A percentile compares a stretch with the other conserved stretches of the same genome.
Evolutionary conservation across 805 yeast species (phyloP).

Genomic region (Starmerella vaccinii): DNA sequence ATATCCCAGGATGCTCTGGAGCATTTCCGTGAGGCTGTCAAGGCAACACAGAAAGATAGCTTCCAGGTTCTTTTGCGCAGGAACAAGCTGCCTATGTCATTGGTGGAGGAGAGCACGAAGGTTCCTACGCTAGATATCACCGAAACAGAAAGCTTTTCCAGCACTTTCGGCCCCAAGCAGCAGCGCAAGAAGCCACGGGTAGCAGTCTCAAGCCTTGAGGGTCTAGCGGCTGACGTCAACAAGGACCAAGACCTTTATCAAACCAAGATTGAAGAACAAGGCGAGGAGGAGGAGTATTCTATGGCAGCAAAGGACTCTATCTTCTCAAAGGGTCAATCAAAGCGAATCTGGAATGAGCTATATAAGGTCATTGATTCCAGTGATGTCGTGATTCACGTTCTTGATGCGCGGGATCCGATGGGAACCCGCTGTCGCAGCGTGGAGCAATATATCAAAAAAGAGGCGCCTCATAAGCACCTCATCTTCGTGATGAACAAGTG

Average conservation of each 20-base stretch:
- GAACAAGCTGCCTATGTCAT: conserved; percentile 91
- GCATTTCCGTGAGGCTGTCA: conserved; percentile 90
- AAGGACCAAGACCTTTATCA: conserved; percentile 58
- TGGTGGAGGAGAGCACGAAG: conserved; percentile 69
- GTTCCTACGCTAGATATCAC: conserved; percentile 70
- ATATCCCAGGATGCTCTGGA: conserved; percentile 92
- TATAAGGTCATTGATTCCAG: conserved; percentile 96
- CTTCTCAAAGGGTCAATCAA: conserved; percentile 93
- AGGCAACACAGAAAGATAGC: conserved; percentile 68
- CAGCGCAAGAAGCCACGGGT: conserved; percentile 85
- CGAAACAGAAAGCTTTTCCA: conserved; percentile 75
- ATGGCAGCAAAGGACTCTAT: conserved; percentile 91
- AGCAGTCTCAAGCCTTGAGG: conserved; percentile 68
- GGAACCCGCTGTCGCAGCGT: conserved; percentile 93
- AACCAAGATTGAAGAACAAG: conserved; percentile 45
- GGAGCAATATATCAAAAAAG: conserved; percentile 84
- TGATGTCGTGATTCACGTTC: conserved; percentile 90
- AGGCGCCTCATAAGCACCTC: conserved; percentile 93
- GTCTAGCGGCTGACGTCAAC: conserved; percentile 51
- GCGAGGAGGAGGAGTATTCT: conserved; percentile 63
- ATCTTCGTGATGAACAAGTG: conserved; percentile 91
- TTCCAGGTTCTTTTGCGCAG: conserved; percentile 80
- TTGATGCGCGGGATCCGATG: conserved; percentile 94
- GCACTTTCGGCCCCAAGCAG: conserved; percentile 88
- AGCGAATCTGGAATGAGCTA: conserved; percentile 96